A percentile compares a stretch with the other conserved stretches of the same genome.
Conservation (phyloP, 2,329 filamentous ascomycete species). For the Coniochaeta ligniaria region DNA sequence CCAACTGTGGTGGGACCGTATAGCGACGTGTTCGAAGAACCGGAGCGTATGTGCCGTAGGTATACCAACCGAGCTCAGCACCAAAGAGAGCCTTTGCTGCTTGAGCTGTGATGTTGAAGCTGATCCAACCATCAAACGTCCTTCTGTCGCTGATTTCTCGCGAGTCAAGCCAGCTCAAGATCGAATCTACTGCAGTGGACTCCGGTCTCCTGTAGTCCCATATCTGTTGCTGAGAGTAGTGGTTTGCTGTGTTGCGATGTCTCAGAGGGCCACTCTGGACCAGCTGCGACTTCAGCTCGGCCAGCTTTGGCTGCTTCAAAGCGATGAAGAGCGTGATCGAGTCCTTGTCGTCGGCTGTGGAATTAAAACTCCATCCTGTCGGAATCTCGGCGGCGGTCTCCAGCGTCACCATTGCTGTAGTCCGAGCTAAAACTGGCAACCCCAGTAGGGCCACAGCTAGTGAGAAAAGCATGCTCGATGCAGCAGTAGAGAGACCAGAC, state of each 20-base stretch:
- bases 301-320: constrained; percentile 20
- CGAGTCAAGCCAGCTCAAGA: constrained; percentile 33
- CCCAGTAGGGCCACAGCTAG: constrained; percentile 7
- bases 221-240: constrained; percentile 29
- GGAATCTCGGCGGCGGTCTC: constrained; percentile 14
- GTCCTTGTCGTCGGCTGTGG: constrained; percentile 15
- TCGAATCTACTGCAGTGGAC: constrained; percentile 22
- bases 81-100: constrained; percentile 32
- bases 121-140: constrained; percentile 31
- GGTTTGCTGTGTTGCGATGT: constrained; percentile 15
- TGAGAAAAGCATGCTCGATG: constrained; percentile 8
- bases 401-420: constrained; percentile 12
- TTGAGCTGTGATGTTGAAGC: constrained; percentile 31
- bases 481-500: not conserved
- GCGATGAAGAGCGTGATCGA: constrained; percentile 19
- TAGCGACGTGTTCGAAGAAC: constrained; percentile 38
- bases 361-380: constrained; percentile 18
- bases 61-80: constrained; percentile 32
- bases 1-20: constrained; percentile 31
- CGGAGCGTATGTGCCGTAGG: constrained; percentile 24
- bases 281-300: constrained; percentile 19
- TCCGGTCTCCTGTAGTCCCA: constrained; percentile 26
- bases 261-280: constrained; percentile 11
- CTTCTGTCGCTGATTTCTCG: constrained; percentile 26
- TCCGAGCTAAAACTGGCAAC: constrained; percentile 1